Conservation (phyloP, 352 stramenopile genomes). For the Pythium apleroticum region DNA sequence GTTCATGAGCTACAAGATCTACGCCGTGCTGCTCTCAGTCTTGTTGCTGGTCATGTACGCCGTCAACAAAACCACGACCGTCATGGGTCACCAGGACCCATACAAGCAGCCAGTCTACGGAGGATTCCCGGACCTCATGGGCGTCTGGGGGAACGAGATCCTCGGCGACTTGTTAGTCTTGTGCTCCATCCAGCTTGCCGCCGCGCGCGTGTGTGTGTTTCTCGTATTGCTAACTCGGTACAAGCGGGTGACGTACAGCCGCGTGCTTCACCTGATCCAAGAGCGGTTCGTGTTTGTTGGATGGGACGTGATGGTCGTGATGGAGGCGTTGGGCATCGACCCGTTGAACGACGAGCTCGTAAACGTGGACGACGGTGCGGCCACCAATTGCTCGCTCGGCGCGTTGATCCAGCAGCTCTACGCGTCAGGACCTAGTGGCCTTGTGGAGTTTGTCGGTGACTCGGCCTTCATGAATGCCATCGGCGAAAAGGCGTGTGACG, state of each 20-base stretch:
- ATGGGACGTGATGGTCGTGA: conserved; percentile 40
- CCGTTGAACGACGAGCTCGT: conserved; percentile 25
- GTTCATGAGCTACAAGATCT: conserved; percentile 59
- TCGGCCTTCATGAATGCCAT: neutral
- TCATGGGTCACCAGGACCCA: conserved; percentile 38
- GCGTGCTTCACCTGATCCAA: conserved; percentile 34
- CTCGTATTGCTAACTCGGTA: conserved; percentile 34
- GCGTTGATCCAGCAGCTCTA: conserved; percentile 40
- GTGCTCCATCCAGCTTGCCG: conserved; percentile 20
- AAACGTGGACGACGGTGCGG: conserved; percentile 17
- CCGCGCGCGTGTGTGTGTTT: conserved; percentile 6
- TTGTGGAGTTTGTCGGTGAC: conserved; percentile 1
- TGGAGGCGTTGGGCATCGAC: conserved; percentile 41
- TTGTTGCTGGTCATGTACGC: conserved; percentile 40
- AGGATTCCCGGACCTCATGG: conserved; percentile 31
- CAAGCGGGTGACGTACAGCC: conserved; percentile 22
- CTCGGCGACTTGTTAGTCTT: conserved; percentile 44
- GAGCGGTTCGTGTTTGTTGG: conserved; percentile 42
- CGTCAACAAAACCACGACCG: conserved; percentile 32
- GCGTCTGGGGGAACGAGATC: conserved; percentile 49
- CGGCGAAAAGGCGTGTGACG: neutral
- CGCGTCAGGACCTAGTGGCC: conserved; percentile 36
- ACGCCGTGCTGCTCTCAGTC: conserved; percentile 47
- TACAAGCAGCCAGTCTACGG: conserved; percentile 42
- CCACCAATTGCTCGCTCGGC: conserved; percentile 35